These are phyloP conservation scores for Gnomoniopsis sp. DNA, from an alignment of 2,329 filamentous ascomycete genomes.

Conservation along the genomic window DNA sequence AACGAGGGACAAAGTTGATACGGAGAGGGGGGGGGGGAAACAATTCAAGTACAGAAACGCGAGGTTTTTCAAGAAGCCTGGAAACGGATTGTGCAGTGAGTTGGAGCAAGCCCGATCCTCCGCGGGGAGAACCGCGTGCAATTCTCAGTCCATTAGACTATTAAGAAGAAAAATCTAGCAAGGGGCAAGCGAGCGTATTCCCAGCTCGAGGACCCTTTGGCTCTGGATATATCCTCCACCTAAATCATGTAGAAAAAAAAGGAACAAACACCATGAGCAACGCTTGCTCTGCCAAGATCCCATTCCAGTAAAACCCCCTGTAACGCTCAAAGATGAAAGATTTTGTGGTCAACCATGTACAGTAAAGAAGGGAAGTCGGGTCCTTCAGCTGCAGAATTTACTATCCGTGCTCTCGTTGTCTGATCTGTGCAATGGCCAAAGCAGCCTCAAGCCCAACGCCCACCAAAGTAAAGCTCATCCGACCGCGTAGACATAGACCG, in stretches of 20 bases:
- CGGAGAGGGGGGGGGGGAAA: too few relatives aligned
- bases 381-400: too few relatives aligned
- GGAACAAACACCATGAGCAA: neutral
- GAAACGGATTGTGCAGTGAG: neutral
- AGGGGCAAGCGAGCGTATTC: neutral
- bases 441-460: constrained; percentile 19
- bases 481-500: constrained; percentile 38
- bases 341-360: neutral
- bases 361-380: neutral
- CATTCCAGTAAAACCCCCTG: neutral
- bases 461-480: constrained; percentile 36
- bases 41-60: too few relatives aligned
- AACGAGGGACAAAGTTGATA: too few relatives aligned
- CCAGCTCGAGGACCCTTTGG: neutral
- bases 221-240: neutral
- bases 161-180: neutral
- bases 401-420: neutral
- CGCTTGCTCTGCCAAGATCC: neutral
- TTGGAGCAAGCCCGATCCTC: neutral
- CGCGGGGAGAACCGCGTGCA: neutral
- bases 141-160: neutral
- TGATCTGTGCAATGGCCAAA: neutral
- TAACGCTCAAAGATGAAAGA: neutral
- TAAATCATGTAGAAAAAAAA: neutral
- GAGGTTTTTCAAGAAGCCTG: neutral